A percentile compares a stretch with the other conserved stretches of the same genome.
These are phyloP conservation scores for Arxiozyma slooffiae DNA, from an alignment of 1,139 yeast species.

Conservation along the genomic window DNA sequence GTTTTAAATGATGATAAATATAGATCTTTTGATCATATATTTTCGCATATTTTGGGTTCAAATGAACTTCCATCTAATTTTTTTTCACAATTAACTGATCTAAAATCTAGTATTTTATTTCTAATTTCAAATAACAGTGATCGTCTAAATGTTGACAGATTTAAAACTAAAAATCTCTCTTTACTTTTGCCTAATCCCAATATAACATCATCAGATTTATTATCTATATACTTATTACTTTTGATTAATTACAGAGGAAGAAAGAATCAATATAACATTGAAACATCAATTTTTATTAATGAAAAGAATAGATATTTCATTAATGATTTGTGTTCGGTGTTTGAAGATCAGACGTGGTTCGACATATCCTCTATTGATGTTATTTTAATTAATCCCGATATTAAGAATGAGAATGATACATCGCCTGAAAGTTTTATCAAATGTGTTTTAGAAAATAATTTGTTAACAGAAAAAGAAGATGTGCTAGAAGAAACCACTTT, in stretches of 20 bases:
- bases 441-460: conserved; percentile 12
- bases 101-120: conserved; percentile 18
- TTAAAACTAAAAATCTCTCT: conserved; percentile 15
- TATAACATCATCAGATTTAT: conserved; percentile 22
- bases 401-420: conserved; percentile 7
- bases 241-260: conserved; percentile 16
- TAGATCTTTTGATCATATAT: conserved; percentile 19
- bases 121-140: conserved; percentile 23
- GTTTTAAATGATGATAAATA: conserved; percentile 15
- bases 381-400: conserved; percentile 7
- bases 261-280: conserved; percentile 10
- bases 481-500: conserved; percentile 23
- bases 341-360: conserved; percentile 18
- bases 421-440: conserved; percentile 13
- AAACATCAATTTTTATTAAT: conserved; percentile 18
- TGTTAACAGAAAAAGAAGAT: conserved; percentile 5
- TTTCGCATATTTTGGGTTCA: conserved; percentile 22
- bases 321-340: conserved; percentile 11
- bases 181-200: conserved; percentile 21
- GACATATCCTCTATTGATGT: conserved; percentile 11
- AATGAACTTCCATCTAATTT: conserved; percentile 25
- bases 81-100: conserved; percentile 15
- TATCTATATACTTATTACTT: conserved; percentile 20
- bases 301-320: conserved; percentile 14
- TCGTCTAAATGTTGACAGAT: conserved; percentile 16